Evolutionary conservation across 2,329 filamentous ascomycete species (phyloP).

Genomic region (Ceratocystis diversiconidia): DNA sequence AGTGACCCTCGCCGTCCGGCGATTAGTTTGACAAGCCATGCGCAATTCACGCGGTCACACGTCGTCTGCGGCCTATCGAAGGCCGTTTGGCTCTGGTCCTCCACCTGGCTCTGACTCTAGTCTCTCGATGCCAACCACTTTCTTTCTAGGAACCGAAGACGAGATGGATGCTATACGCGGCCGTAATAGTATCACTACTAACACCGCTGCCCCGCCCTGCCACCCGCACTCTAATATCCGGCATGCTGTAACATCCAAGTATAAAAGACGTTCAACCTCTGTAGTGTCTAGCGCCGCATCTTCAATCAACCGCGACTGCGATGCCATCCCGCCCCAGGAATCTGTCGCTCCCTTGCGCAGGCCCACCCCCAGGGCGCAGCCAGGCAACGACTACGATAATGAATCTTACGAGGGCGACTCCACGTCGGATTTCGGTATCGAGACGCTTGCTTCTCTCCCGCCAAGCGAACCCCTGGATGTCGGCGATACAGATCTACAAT

Average conservation of each 20-base stretch:
- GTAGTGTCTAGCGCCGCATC: not conserved
- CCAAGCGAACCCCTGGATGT: slow-evolving; percentile 6
- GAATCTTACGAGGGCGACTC: not conserved
- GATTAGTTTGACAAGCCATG: not conserved
- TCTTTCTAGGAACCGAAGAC: slow-evolving; percentile 12
- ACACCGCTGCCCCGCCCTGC: not conserved
- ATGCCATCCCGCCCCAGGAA: not conserved
- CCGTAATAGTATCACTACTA: not conserved
- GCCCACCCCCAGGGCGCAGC: not conserved
- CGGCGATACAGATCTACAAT: slow-evolving; percentile 14
- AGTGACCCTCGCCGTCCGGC: not conserved
- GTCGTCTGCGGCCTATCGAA: not conserved
- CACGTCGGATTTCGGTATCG: slow-evolving; percentile 9
- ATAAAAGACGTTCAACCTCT: not conserved
- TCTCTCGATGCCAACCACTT: not conserved
- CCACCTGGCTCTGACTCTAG: not conserved
- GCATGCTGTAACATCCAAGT: not conserved
- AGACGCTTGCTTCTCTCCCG: slow-evolving; percentile 8
- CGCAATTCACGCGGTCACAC: not conserved
- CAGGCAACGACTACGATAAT: not conserved
- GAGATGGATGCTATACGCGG: slow-evolving; percentile 10
- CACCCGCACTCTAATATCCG: slow-evolving; percentile 1
- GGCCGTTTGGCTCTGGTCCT: not conserved
- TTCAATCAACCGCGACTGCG: not conserved
- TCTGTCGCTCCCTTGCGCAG: not conserved